These are phyloP conservation scores for Euphorbia pulcherrima DNA, from an alignment of 345 rosid species.

Conservation along the genomic window DNA sequence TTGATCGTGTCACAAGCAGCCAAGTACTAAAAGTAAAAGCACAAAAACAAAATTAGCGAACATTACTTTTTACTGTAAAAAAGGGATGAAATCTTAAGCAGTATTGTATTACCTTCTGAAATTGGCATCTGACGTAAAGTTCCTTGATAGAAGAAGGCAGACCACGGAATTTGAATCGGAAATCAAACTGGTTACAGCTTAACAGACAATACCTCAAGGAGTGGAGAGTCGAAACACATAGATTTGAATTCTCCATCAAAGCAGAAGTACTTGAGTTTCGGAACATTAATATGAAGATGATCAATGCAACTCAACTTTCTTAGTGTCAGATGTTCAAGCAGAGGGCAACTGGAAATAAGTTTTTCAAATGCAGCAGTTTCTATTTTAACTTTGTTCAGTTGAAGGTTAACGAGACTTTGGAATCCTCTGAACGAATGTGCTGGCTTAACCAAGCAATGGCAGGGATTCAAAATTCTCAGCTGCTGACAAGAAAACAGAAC, in stretches of 20 bases:
- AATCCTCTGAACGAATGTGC: slow-evolving; percentile 12
- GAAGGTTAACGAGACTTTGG: slow-evolving; percentile 3
- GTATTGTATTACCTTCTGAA: slow-evolving; percentile 9
- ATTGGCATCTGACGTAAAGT: slow-evolving; percentile 11
- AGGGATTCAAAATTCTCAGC: slow-evolving; percentile 12
- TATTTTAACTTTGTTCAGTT: slow-evolving; percentile 10
- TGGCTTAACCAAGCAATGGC: slow-evolving; percentile 1
- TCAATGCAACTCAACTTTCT: slow-evolving; percentile 6
- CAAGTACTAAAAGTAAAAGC: too few relatives aligned
- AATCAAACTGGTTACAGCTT: slow-evolving; percentile 9
- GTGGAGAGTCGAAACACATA: slow-evolving; percentile 4
- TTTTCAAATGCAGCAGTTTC: slow-evolving; percentile 4
- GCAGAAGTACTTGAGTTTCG: slow-evolving; percentile 6
- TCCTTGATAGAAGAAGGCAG: slow-evolving; percentile 12
- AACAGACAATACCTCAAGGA: slow-evolving; percentile 1
- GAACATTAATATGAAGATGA: slow-evolving; percentile 12
- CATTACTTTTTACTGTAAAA: too few relatives aligned
- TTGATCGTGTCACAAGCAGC: neutral
- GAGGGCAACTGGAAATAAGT: slow-evolving; percentile 11
- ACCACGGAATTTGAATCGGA: slow-evolving; percentile 11
- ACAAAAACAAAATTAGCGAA: too few relatives aligned
- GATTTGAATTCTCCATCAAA: slow-evolving; percentile 16
- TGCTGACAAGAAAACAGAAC: slow-evolving; percentile 9
- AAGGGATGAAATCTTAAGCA: neutral
- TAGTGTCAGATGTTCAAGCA: slow-evolving; percentile 5